Conservation (phyloP, 345 rosid species). For the Hibiscus trionum region DNA sequence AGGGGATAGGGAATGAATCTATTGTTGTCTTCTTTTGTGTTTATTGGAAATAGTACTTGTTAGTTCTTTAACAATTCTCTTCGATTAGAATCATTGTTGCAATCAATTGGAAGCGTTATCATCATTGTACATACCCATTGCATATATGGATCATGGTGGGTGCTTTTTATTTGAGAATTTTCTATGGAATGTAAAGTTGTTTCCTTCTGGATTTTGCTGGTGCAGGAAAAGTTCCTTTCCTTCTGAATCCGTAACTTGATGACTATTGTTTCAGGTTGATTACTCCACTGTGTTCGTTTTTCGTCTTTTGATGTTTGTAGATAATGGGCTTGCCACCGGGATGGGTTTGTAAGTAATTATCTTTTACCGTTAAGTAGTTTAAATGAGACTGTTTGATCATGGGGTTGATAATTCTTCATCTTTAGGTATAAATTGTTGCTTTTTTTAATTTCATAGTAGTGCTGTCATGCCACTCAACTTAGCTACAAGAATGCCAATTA, state of each 20-base stretch:
- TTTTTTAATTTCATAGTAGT: background rate
- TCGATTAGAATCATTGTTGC: slow-evolving; percentile 52
- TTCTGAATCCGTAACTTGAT: background rate
- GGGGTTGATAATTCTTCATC: background rate
- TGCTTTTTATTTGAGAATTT: slow-evolving; percentile 5
- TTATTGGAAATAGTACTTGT: background rate
- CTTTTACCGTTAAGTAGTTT: background rate
- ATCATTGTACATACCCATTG: slow-evolving; percentile 66
- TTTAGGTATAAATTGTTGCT: background rate
- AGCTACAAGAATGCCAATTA: background rate
- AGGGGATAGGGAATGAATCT: background rate
- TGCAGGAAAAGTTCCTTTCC: background rate
- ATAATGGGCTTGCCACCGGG: slow-evolving; percentile 88
- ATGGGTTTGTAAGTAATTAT: slow-evolving; percentile 84
- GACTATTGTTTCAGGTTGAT: slow-evolving; percentile 60
- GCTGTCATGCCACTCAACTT: background rate
- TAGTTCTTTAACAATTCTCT: slow-evolving; percentile 33
- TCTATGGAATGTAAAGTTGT: background rate
- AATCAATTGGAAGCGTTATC: slow-evolving; percentile 36
- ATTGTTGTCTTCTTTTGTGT: background rate
- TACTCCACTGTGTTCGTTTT: slow-evolving; percentile 84
- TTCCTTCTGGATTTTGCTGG: background rate
- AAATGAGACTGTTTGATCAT: background rate
- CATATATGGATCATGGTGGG: slow-evolving; percentile 99
- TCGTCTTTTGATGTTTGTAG: slow-evolving; percentile 90